phyloP scores from a whole-genome alignment of 1,284 basidiomycete species.

The Hortiboletus rubellus region DNA sequence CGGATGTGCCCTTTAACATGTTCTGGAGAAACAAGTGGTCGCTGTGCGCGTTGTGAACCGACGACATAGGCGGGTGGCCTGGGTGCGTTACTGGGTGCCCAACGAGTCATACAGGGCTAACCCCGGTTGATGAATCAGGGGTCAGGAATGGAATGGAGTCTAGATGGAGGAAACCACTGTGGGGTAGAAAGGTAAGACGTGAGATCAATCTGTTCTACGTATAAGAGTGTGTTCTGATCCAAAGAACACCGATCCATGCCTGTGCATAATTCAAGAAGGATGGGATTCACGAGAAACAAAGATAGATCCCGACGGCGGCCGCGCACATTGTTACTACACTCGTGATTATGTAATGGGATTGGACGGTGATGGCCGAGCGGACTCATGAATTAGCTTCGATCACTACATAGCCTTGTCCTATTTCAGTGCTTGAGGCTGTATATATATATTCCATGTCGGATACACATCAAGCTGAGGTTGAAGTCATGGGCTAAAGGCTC shows the following conservation, averaged over 20 bases:
- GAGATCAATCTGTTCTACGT: neutral
- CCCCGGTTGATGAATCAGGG: neutral
- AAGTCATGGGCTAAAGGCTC: neutral
- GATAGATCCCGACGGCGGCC: neutral
- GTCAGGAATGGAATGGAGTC: neutral
- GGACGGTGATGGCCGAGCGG: constrained; percentile 7
- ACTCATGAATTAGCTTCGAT: constrained; percentile 4
- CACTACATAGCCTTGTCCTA: constrained; percentile 1
- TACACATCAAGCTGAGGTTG: neutral
- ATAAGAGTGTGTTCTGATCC: constrained; percentile 8
- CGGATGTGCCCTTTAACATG: constrained; percentile 34
- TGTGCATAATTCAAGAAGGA: constrained; percentile 12
- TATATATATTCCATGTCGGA: neutral
- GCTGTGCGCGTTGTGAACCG: constrained; percentile 15
- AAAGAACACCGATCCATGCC: constrained; percentile 9
- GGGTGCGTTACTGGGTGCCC: neutral
- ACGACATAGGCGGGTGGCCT: constrained; percentile 13
- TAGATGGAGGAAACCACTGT: neutral
- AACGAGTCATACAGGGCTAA: constrained; percentile 3
- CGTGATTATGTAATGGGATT: neutral
- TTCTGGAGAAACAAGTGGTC: constrained; percentile 25
- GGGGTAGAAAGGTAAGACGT: neutral
- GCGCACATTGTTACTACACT: neutral
- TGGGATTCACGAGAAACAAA: neutral
- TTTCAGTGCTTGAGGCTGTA: constrained; percentile 6